Percentiles rank a stretch among this genome's conserved stretches.
These are phyloP conservation scores for Phytophthora lateralis DNA, from an alignment of 352 stramenopile species.

Conservation along the genomic window DNA sequence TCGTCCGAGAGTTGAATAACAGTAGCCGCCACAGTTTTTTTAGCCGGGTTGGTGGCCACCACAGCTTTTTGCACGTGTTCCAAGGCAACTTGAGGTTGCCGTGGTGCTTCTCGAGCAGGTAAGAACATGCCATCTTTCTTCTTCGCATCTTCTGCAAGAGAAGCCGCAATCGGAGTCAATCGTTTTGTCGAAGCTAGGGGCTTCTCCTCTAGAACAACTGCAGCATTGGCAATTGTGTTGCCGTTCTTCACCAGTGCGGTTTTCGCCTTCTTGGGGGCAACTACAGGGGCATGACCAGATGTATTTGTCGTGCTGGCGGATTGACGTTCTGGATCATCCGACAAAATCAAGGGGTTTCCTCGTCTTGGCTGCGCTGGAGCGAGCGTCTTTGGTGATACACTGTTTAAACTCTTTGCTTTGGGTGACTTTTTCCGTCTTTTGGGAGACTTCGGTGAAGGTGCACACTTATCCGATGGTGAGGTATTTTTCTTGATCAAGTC, in stretches of 20 bases:
- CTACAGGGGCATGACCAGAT: neutral
- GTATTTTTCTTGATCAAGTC: neutral
- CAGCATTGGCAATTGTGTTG: conserved; percentile 4
- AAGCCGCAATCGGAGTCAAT: conserved; percentile 27
- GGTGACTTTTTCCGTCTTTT: conserved; percentile 21
- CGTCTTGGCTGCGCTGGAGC: conserved; percentile 3
- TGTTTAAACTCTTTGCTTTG: conserved; percentile 8
- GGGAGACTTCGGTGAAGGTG: conserved; percentile 9
- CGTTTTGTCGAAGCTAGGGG: neutral
- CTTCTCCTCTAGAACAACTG: neutral
- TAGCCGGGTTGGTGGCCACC: neutral
- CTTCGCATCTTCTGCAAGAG: conserved; percentile 20
- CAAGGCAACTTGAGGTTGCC: neutral
- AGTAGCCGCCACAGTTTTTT: neutral
- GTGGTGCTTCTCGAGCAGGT: conserved; percentile 13
- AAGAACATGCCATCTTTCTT: conserved; percentile 33
- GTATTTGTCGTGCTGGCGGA: neutral
- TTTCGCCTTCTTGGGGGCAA: conserved; percentile 7
- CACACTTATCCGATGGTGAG: neutral
- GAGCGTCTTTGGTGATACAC: conserved; percentile 7
- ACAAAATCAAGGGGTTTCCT: conserved; percentile 17
- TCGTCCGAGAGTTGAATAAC: conserved; percentile 16
- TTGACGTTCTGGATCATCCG: conserved; percentile 1
- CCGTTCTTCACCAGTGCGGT: neutral
- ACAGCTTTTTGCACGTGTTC: conserved; percentile 8